These are phyloP conservation scores for Brassica rapa DNA, from an alignment of 345 rosid species.

Conservation along the genomic window DNA sequence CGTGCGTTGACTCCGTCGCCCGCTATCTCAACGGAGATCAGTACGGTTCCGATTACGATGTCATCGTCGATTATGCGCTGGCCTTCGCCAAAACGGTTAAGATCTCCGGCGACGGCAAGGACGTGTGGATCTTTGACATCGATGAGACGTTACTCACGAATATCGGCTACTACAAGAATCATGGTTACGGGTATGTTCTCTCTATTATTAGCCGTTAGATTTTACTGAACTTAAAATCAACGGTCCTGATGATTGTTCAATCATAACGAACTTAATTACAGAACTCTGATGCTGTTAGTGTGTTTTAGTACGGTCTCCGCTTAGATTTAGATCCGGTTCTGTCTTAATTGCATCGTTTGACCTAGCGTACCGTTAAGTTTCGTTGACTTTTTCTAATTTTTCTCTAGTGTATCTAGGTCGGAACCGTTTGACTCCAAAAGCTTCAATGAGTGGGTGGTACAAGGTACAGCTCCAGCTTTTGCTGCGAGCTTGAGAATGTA, in stretches of 20 bases:
- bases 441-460: conserved; percentile 38
- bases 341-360: not conserved
- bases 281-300: not conserved
- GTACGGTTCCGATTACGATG: conserved; percentile 57
- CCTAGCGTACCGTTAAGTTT: not conserved
- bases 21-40: conserved; percentile 57
- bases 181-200: conserved; percentile 68
- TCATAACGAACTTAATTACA: not conserved
- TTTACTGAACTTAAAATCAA: not conserved
- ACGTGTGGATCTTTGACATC: conserved; percentile 89
- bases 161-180: conserved; percentile 63
- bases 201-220: conserved; percentile 31
- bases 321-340: conserved; percentile 3
- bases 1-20: conserved; percentile 51
- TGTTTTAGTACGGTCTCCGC: not conserved
- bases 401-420: conserved; percentile 45
- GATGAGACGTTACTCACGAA: conserved; percentile 86
- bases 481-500: no score
- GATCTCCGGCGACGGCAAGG: conserved; percentile 57
- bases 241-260: conserved; percentile 15
- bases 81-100: conserved; percentile 49
- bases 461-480: no score
- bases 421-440: conserved; percentile 48
- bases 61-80: conserved; percentile 46
- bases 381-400: not conserved